Base-by-base conservation (phyloP, 139 green algal species). In the Zygnema circumcarinatum region DNA sequence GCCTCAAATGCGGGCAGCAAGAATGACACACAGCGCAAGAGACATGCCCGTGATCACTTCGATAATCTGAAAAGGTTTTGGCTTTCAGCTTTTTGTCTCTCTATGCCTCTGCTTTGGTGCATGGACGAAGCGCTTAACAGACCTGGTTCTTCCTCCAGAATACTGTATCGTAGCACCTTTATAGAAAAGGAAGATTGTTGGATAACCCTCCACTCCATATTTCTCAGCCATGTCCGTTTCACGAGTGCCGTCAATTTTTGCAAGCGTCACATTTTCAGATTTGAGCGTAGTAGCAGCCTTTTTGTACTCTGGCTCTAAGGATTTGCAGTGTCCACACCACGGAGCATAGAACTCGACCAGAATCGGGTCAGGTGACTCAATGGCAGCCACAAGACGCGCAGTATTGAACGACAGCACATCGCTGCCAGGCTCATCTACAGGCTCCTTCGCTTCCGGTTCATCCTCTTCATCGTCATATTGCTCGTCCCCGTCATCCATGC, bases 311-410 rank as follows among this genome's bases (percentile, higher is more conserved):
- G 91, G 91, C 1, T 83, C 89, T 0, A 95, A 91, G 20, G 91
- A 85, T 89, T 95, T 95, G 86, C 93, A 95, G 87, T 95, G 93
- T 1, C 93, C 93, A 79, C 93, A 95, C 93, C 93, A 95, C 20
- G 93, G 92, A 20, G 93, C 93, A 82, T 95, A 95, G 81, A 95
- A 95, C 85, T 94, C 92, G 1, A 90, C 54, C 38, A 91, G 22
- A 0, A 91, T 21, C 86, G 11, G 11, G 16, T 78, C 36, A 38
- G 36, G 7, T 3, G 7, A 25, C 11, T 52, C 69, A 78, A 78
- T 52, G 16, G 35, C 16, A 25, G 7, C 16, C 16, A 25, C 7
- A 39, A 86, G 36, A 21, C 29, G 62, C 11, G 41, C 42, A 25
- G 39, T 54, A 29, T 38, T 86, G 25, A 86, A 29, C 22, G 39